phyloP scores from a whole-genome alignment of 2,329 filamentous ascomycete genomes.

The Botrytis squamosa region DNA sequence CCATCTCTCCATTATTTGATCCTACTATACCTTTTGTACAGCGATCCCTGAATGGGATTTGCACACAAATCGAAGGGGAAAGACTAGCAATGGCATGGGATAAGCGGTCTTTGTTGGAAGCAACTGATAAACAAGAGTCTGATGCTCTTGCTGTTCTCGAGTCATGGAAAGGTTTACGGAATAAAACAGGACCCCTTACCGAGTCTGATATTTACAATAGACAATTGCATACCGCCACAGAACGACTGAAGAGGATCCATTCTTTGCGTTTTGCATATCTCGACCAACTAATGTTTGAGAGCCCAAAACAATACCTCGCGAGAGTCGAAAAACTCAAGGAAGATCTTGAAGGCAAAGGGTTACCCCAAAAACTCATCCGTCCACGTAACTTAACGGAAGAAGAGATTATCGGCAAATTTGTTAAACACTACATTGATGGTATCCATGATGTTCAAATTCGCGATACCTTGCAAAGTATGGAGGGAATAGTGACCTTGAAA shows the following conservation, averaged over 20 bases:
- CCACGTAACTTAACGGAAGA: slow-evolving; percentile 17
- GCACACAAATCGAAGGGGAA: slow-evolving; percentile 57
- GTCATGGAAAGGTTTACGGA: slow-evolving; percentile 46
- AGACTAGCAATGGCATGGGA: slow-evolving; percentile 50
- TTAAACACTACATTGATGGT: slow-evolving; percentile 52
- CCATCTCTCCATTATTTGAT: slow-evolving; percentile 44
- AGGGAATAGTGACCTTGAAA: slow-evolving; percentile 40
- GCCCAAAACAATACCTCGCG: slow-evolving; percentile 49
- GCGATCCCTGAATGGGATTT: slow-evolving; percentile 54
- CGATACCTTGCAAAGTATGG: slow-evolving; percentile 40
- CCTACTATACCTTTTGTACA: slow-evolving; percentile 25
- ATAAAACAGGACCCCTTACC: slow-evolving; percentile 40
- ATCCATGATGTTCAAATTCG: slow-evolving; percentile 50
- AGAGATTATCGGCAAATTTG: slow-evolving; percentile 37
- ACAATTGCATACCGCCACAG: slow-evolving; percentile 50
- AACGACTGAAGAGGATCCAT: slow-evolving; percentile 51
- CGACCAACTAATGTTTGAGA: slow-evolving; percentile 54
- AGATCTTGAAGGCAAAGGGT: slow-evolving; percentile 38
- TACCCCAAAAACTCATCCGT: slow-evolving; percentile 11
- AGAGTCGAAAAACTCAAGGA: slow-evolving; percentile 46
- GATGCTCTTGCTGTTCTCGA: slow-evolving; percentile 43
- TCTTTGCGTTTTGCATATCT: slow-evolving; percentile 54
- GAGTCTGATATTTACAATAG: slow-evolving; percentile 54
- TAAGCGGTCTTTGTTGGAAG: slow-evolving; percentile 40
- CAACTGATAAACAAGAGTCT: slow-evolving; percentile 40